phyloP scores from a whole-genome alignment of 1,284 basidiomycete genomes.

The Phaffia rhodozyma region DNA sequence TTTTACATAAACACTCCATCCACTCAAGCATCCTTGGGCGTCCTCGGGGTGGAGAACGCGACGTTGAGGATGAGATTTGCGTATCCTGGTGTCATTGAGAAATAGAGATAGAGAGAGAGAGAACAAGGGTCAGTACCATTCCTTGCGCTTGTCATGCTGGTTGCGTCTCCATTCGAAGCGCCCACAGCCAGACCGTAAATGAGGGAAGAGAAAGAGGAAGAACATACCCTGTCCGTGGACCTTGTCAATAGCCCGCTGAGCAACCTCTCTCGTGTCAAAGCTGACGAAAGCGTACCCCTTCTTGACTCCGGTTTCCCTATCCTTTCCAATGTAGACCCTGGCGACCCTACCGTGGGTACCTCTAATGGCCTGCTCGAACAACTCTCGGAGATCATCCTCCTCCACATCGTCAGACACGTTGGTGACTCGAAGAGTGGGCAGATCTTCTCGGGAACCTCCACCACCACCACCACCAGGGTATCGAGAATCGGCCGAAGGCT shows the following conservation, averaged over 20 bases:
- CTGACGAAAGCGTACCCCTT: conserved; percentile 95
- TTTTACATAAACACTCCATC: too few species aligned
- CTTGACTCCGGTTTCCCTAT: conserved; percentile 85
- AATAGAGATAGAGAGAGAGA: not conserved
- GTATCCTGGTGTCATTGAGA: conserved; percentile 38
- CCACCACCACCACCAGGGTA: conserved; percentile 49
- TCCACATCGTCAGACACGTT: conserved; percentile 93
- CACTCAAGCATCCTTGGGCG: not conserved
- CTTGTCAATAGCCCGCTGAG: conserved; percentile 83
- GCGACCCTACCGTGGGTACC: conserved; percentile 65
- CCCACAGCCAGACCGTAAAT: not conserved
- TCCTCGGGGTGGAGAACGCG: conserved; percentile 54
- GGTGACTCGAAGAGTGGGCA: conserved; percentile 92
- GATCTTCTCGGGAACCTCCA: conserved; percentile 65
- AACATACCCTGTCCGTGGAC: conserved; percentile 66
- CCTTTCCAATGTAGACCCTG: conserved; percentile 86
- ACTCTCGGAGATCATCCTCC: conserved; percentile 84
- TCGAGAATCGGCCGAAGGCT: conserved; percentile 14
- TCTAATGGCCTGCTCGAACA: conserved; percentile 46
- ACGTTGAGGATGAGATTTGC: conserved; percentile 78
- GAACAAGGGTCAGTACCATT: not conserved
- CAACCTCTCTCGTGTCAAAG: conserved; percentile 70
- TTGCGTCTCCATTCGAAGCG: too few species aligned
- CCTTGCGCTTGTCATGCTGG: not conserved
- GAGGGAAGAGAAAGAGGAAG: not conserved